Conservation (phyloP, 2,329 filamentous ascomycete species). For the Emergomyces pasteurianus region DNA sequence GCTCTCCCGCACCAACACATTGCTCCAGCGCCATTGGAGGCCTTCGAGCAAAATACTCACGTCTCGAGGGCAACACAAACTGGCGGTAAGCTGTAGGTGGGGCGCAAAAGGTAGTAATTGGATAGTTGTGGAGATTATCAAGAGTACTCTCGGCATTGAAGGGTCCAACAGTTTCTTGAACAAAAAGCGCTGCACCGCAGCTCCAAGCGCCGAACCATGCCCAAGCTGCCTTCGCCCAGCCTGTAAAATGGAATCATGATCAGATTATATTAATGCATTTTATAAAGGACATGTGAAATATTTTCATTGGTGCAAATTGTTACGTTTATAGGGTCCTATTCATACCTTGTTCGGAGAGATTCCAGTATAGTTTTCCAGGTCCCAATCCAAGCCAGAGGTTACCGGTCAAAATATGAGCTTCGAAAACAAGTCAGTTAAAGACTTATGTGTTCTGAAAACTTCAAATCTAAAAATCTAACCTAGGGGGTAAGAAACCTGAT, state of each 20-base stretch:
- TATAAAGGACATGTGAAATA: neutral
- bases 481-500: constrained; percentile 31
- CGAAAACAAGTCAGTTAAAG: neutral
- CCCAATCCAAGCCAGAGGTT: constrained; percentile 27
- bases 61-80: constrained; percentile 24
- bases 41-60: constrained; percentile 16
- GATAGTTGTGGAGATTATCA: constrained; percentile 24
- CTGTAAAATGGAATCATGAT: constrained; percentile 5
- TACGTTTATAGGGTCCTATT: neutral
- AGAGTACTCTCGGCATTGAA: constrained; percentile 23
- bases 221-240: constrained; percentile 34
- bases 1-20: constrained; percentile 29
- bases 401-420: constrained; percentile 27
- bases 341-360: constrained; percentile 28
- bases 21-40: constrained; percentile 22
- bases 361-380: constrained; percentile 29
- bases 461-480: constrained; percentile 7
- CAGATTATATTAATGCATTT: neutral
- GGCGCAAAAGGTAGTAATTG: constrained; percentile 32
- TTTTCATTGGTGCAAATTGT: neutral
- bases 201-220: constrained; percentile 31
- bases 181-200: constrained; percentile 29
- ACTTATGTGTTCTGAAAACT: neutral
- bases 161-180: constrained; percentile 27
- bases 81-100: constrained; percentile 32